phyloP scores from a whole-genome alignment of 257 asterid genomes.

The Datura wrightii region DNA sequence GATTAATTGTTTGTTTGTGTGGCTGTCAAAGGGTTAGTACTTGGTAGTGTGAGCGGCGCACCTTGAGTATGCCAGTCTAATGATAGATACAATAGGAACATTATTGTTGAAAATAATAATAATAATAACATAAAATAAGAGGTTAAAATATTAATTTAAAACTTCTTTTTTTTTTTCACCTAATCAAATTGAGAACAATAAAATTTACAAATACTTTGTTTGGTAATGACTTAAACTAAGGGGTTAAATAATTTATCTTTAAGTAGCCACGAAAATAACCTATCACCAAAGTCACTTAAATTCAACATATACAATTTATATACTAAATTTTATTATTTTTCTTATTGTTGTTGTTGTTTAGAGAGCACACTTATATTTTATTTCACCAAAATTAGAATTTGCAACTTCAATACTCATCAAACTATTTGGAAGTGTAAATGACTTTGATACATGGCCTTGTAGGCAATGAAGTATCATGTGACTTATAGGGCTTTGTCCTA shows the following conservation, averaged over 20 bases:
- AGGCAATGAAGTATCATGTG: too few relatives aligned
- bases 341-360: too few relatives aligned
- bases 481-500: too few relatives aligned
- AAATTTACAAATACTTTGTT: background rate
- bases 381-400: too few relatives aligned
- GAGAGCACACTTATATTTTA: too few relatives aligned
- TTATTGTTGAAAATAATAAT: background rate
- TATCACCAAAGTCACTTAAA: constrained; percentile 1
- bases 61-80: background rate
- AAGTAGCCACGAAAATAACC: background rate
- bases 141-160: background rate
- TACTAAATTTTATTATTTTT: background rate
- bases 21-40: background rate
- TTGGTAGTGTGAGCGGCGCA: constrained; percentile 7
- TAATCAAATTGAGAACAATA: background rate
- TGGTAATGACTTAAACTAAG: background rate
- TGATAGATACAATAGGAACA: background rate
- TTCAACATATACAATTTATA: background rate
- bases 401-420: too few relatives aligned
- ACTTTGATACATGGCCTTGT: too few relatives aligned
- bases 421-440: too few relatives aligned
- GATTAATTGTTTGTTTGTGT: background rate
- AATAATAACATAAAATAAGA: too few relatives aligned
- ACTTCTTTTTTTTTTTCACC: background rate
- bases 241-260: background rate